Percentiles rank a stretch among this genome's conserved stretches.
phyloP scores from a whole-genome alignment of 208 protist species.

The Acanthamoeba quina region DNA sequence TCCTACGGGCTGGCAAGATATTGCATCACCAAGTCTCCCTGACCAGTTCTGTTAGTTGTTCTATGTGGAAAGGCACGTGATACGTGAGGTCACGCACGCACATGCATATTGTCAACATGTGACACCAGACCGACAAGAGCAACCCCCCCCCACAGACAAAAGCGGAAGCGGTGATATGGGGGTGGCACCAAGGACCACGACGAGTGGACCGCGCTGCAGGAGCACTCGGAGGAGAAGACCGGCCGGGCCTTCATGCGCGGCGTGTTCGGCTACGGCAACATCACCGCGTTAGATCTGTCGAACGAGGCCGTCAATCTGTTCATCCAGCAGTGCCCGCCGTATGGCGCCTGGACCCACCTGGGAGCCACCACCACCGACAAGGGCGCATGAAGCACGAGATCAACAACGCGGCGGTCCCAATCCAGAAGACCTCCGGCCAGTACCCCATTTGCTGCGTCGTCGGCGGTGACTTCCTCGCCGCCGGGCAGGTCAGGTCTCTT shows the following conservation, averaged over 20 bases:
- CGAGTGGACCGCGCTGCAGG: background rate
- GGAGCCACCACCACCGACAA: slow-evolving; percentile 8
- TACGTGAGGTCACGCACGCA: too few relatives aligned
- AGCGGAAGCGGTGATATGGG: too few relatives aligned
- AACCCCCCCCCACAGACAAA: too few relatives aligned
- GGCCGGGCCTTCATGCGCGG: background rate
- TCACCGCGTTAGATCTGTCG: slow-evolving; percentile 18
- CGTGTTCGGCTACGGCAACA: slow-evolving; percentile 41
- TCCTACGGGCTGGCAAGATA: too few relatives aligned
- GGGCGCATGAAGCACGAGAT: slow-evolving; percentile 36
- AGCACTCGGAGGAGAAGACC: slow-evolving; percentile 17
- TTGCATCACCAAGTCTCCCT: too few relatives aligned
- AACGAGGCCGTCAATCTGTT: background rate
- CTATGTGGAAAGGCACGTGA: too few relatives aligned
- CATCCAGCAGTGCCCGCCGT: background rate
- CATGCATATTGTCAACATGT: too few relatives aligned
- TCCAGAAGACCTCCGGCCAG: slow-evolving; percentile 55
- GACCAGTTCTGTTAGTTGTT: too few relatives aligned
- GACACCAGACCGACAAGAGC: too few relatives aligned
- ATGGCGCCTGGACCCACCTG: slow-evolving; percentile 57
- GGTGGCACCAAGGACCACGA: slow-evolving; percentile 9
- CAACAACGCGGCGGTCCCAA: background rate
- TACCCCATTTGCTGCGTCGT: slow-evolving; percentile 73
- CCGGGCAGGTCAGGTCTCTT: slow-evolving; percentile 7
- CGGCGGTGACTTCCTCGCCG: slow-evolving; percentile 62